phyloP scores from a whole-genome alignment of 176 grass and related monocot genomes.

The Microstegium vimineum region DNA sequence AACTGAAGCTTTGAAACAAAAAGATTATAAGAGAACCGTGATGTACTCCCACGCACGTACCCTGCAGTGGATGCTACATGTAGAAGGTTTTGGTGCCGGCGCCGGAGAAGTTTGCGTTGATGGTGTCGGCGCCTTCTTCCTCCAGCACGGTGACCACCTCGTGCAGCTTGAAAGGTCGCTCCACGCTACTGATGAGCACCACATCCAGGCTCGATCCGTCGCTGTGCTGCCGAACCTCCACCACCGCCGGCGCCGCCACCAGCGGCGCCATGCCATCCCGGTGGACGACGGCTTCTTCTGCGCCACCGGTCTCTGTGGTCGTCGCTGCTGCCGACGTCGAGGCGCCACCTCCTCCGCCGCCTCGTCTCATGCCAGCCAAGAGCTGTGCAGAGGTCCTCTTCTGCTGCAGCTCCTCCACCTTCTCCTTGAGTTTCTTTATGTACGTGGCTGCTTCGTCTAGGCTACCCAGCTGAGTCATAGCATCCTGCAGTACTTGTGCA shows the following conservation, averaged over 20 bases:
- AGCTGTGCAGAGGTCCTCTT: slow-evolving; percentile 1
- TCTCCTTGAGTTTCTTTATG: slow-evolving; percentile 53
- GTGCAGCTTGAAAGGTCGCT: slow-evolving; percentile 42
- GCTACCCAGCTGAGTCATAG: slow-evolving; percentile 38
- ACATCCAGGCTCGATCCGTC: slow-evolving; percentile 42
- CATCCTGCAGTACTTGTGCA: slow-evolving; percentile 20
- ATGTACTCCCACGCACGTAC: slow-evolving; percentile 8
- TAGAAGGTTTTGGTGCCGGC: slow-evolving; percentile 33
- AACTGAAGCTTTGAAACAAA: neutral
- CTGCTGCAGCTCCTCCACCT: slow-evolving; percentile 37
- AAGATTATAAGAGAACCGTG: neutral
- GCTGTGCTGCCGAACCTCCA: slow-evolving; percentile 42
- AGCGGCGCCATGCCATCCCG: too few relatives aligned
- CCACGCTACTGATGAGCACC: slow-evolving; percentile 24
- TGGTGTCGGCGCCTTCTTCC: slow-evolving; percentile 64
- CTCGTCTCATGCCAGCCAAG: neutral
- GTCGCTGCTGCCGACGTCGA: neutral
- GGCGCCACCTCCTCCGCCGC: neutral
- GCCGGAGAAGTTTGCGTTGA: slow-evolving; percentile 37
- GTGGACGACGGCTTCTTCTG: neutral
- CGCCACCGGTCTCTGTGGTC: neutral
- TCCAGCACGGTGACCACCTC: slow-evolving; percentile 51
- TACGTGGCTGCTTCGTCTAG: slow-evolving; percentile 49
- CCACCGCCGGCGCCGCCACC: neutral
- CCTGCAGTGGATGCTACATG: slow-evolving; percentile 49